Conservation (phyloP, 2,329 filamentous ascomycete species). For the Chaetomiaceae sp. region DNA sequence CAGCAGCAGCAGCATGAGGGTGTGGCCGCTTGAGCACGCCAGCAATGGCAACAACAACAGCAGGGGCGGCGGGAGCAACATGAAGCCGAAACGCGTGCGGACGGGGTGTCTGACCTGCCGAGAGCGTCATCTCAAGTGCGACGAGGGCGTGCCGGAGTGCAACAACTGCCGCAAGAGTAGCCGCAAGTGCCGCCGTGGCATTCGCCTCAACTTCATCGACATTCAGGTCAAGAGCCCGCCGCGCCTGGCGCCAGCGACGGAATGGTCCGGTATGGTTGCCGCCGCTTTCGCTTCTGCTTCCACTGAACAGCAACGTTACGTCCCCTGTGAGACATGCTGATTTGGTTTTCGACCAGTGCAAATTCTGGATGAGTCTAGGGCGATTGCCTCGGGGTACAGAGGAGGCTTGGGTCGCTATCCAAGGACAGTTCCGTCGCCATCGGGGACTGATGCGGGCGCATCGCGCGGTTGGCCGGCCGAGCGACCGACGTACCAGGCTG, state of each 20-base stretch:
- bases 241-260: slow-evolving; percentile 52
- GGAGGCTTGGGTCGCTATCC: slow-evolving; percentile 72
- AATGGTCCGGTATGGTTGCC: slow-evolving; percentile 57
- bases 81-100: slow-evolving; percentile 76
- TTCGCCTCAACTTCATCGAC: slow-evolving; percentile 89
- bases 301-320: neutral
- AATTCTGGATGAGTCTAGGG: slow-evolving; percentile 83
- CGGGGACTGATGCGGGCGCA: slow-evolving; percentile 25
- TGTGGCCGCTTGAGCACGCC: too few species aligned
- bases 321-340: slow-evolving; percentile 9
- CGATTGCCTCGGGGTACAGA: slow-evolving; percentile 84
- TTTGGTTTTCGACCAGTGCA: slow-evolving; percentile 43
- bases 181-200: slow-evolving; percentile 75
- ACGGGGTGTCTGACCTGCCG: slow-evolving; percentile 89
- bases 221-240: slow-evolving; percentile 65
- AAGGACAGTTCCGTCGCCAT: slow-evolving; percentile 27
- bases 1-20: too few species aligned
- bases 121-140: slow-evolving; percentile 85
- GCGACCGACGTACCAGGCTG: neutral
- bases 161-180: slow-evolving; percentile 86
- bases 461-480: neutral
- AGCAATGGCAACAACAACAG: neutral
- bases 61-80: slow-evolving; percentile 4
- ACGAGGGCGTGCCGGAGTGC: slow-evolving; percentile 60
- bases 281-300: neutral